These are phyloP conservation scores for Globisporangium lucens DNA, from an alignment of 352 stramenopile genomes.

Conservation along the genomic window DNA sequence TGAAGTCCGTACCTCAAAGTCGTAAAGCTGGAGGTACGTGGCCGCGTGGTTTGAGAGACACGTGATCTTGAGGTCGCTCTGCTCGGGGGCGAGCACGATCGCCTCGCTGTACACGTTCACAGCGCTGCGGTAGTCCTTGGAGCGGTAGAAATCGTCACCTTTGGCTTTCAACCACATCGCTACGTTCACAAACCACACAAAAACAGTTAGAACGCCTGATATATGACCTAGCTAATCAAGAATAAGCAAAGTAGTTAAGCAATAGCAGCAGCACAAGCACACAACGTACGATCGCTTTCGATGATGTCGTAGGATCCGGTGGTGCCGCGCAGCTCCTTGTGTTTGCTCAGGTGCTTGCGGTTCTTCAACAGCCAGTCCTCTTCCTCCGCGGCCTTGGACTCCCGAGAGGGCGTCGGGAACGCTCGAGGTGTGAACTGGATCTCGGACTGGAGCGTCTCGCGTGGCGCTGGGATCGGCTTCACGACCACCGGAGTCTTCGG, in stretches of 20 bases:
- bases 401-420: slow-evolving; percentile 72
- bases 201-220: background rate
- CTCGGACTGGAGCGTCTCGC: slow-evolving; percentile 37
- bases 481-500: slow-evolving; percentile 12
- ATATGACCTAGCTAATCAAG: background rate
- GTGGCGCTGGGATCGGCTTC: slow-evolving; percentile 35
- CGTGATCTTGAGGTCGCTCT: slow-evolving; percentile 42
- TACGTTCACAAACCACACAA: slow-evolving; percentile 12
- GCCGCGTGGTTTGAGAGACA: slow-evolving; percentile 74
- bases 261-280: background rate
- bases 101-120: slow-evolving; percentile 71
- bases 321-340: slow-evolving; percentile 50
- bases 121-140: slow-evolving; percentile 62
- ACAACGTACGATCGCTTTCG: slow-evolving; percentile 68
- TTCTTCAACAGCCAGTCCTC: slow-evolving; percentile 86
- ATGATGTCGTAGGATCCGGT: slow-evolving; percentile 71
- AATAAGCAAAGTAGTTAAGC: background rate
- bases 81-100: slow-evolving; percentile 29
- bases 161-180: slow-evolving; percentile 86
- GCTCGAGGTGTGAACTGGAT: slow-evolving; percentile 76
- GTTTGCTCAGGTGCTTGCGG: slow-evolving; percentile 68
- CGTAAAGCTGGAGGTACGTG: slow-evolving; percentile 49
- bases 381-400: slow-evolving; percentile 79
- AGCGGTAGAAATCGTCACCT: slow-evolving; percentile 79
- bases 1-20: slow-evolving; percentile 36